phyloP scores from a whole-genome alignment of 352 stramenopile species.

The Globisporangium uncinulatum region DNA sequence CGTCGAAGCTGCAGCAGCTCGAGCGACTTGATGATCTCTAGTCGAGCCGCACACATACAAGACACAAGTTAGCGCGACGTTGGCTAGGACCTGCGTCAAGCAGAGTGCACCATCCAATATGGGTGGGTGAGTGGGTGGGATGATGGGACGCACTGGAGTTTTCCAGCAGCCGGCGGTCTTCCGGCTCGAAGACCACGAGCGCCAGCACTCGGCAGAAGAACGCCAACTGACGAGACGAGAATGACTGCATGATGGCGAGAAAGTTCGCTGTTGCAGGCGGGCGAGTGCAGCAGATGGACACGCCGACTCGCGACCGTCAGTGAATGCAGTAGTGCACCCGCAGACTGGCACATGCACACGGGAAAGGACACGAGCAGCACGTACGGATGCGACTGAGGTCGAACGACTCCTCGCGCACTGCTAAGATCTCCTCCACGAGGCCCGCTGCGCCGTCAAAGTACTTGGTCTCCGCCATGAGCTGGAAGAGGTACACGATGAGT shows the following conservation, averaged over 20 bases:
- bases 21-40: constrained; percentile 92
- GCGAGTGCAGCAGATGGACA: neutral
- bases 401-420: constrained; percentile 72
- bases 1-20: constrained; percentile 87
- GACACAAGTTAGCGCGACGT: neutral
- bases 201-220: constrained; percentile 96
- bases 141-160: constrained; percentile 53
- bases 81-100: too few relatives aligned
- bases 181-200: constrained; percentile 93
- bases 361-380: constrained; percentile 23
- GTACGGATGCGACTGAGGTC: constrained; percentile 76
- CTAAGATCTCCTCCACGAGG: constrained; percentile 92
- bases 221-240: constrained; percentile 90
- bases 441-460: constrained; percentile 90
- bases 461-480: constrained; percentile 83
- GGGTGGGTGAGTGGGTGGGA: too few relatives aligned
- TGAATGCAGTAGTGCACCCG: too few relatives aligned
- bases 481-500: constrained; percentile 92
- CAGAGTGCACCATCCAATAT: constrained; percentile 1
- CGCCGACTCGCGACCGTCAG: too few relatives aligned
- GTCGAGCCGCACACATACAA: neutral
- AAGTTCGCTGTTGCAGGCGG: constrained; percentile 64
- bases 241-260: constrained; percentile 82
- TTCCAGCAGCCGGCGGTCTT: constrained; percentile 91
- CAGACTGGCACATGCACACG: too few relatives aligned